Conservation (phyloP, 768 basidiomycete species). For the Boletus eberwhitei region DNA sequence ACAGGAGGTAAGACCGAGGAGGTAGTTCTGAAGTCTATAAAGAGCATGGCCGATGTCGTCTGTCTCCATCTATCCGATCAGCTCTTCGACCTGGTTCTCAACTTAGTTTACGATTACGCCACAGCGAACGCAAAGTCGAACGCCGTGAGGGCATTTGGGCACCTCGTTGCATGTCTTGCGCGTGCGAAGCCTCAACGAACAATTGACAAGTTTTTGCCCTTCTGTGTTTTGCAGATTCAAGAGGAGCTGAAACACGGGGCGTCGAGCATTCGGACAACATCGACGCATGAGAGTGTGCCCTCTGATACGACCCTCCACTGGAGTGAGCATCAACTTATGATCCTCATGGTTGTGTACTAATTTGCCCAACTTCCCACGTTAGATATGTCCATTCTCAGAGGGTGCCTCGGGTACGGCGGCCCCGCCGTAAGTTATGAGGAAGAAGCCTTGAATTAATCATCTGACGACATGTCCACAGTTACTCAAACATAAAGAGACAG, state of each 20-base stretch:
- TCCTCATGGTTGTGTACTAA: background rate
- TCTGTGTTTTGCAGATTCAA: conserved; percentile 72
- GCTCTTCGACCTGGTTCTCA: conserved; percentile 82
- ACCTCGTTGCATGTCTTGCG: conserved; percentile 81
- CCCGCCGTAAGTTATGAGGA: conserved; percentile 42
- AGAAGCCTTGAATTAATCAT: background rate
- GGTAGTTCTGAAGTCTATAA: conserved; percentile 70
- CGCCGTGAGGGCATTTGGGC: conserved; percentile 86
- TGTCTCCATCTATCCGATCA: conserved; percentile 62
- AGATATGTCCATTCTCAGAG: conserved; percentile 83
- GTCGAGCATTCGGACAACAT: conserved; percentile 79
- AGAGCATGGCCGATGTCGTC: conserved; percentile 76
- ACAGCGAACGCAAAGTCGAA: conserved; percentile 90
- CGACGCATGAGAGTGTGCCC: conserved; percentile 65
- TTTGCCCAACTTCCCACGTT: background rate
- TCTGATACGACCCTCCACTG: conserved; percentile 91
- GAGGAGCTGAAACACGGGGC: conserved; percentile 89
- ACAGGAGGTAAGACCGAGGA: conserved; percentile 84
- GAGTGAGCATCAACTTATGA: conserved; percentile 50
- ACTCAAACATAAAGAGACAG: conserved; percentile 61
- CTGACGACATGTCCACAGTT: conserved; percentile 42
- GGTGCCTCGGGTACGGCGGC: conserved; percentile 76
- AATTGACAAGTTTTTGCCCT: conserved; percentile 75
- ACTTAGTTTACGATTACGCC: conserved; percentile 81
- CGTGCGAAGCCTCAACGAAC: conserved; percentile 73